These are phyloP conservation scores for Cadophora sp. DNA, from an alignment of 2,329 filamentous ascomycete species.

Conservation along the genomic window DNA sequence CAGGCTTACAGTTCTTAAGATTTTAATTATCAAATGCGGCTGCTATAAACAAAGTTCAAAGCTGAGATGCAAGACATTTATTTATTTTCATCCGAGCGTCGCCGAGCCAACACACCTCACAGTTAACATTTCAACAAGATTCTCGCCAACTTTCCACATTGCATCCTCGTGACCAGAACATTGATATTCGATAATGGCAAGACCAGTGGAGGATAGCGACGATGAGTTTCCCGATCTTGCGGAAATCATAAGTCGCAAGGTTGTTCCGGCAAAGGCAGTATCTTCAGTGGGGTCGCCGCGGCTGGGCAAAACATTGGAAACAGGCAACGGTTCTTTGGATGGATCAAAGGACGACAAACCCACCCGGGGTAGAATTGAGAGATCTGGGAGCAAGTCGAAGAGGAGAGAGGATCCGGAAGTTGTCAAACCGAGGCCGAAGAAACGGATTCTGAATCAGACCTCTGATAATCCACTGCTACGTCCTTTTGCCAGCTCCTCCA, in stretches of 20 bases:
- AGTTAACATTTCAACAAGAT: not conserved
- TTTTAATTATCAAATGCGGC: not conserved
- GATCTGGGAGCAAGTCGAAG: not conserved
- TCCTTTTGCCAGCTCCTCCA: slow-evolving; percentile 17
- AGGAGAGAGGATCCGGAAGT: not conserved
- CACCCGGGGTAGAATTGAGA: not conserved
- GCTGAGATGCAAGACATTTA: not conserved
- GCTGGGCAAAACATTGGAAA: not conserved
- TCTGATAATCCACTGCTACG: slow-evolving; percentile 39
- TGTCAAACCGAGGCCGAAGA: slow-evolving; percentile 31
- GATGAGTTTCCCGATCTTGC: slow-evolving; percentile 37
- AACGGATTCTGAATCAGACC: slow-evolving; percentile 35
- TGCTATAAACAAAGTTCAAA: not conserved
- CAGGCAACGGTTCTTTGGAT: not conserved
- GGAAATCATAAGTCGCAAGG: slow-evolving; percentile 20
- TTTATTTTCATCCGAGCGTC: not conserved
- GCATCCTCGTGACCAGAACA: slow-evolving; percentile 1
- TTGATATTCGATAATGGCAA: slow-evolving; percentile 30
- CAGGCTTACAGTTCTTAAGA: not conserved
- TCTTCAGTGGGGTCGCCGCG: not conserved
- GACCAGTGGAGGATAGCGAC: slow-evolving; percentile 35
- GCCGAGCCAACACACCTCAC: slow-evolving; percentile 9
- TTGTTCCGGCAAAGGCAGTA: not conserved
- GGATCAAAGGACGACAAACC: not conserved
- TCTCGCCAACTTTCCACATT: not conserved